phyloP scores from a whole-genome alignment of 1,139 yeast species.

The Casaregolazyma suthepensis region DNA sequence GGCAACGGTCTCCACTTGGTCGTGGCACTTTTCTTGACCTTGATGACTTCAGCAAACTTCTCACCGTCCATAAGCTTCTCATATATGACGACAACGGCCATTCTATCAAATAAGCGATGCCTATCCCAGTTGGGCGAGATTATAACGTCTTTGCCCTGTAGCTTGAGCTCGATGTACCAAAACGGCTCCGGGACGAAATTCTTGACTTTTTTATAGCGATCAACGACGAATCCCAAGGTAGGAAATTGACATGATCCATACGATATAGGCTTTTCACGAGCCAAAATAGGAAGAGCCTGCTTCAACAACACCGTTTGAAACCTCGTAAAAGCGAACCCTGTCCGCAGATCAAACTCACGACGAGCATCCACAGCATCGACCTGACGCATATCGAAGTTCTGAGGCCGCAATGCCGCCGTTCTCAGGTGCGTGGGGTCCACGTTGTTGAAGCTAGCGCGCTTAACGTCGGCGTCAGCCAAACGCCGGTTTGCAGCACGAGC shows the following conservation, averaged over 20 bases:
- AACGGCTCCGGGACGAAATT: slow-evolving; percentile 69
- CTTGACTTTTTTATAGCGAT: slow-evolving; percentile 71
- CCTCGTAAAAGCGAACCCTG: slow-evolving; percentile 87
- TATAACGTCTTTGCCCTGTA: slow-evolving; percentile 35
- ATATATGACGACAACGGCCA: slow-evolving; percentile 55
- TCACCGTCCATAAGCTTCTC: slow-evolving; percentile 51
- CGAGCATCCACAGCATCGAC: slow-evolving; percentile 84
- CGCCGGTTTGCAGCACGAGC: slow-evolving; percentile 53
- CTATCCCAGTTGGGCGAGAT: slow-evolving; percentile 60
- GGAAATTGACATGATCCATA: slow-evolving; percentile 98
- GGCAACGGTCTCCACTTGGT: slow-evolving; percentile 81
- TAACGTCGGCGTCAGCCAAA: slow-evolving; percentile 44
- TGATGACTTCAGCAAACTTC: slow-evolving; percentile 44
- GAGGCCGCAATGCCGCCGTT: slow-evolving; percentile 68
- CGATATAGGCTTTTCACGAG: slow-evolving; percentile 42
- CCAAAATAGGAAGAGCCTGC: slow-evolving; percentile 22
- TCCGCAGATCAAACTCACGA: slow-evolving; percentile 79
- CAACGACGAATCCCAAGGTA: slow-evolving; percentile 95
- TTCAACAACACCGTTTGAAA: slow-evolving; percentile 52
- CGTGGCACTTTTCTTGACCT: slow-evolving; percentile 47
- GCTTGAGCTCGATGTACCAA: slow-evolving; percentile 61
- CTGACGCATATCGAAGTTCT: slow-evolving; percentile 55
- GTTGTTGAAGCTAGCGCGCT: slow-evolving; percentile 83
- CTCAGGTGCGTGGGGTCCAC: slow-evolving; percentile 69
- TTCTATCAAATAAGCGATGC: slow-evolving; percentile 64